phyloP scores from a whole-genome alignment of 164 flowering plant species.

The Annona cherimola region DNA sequence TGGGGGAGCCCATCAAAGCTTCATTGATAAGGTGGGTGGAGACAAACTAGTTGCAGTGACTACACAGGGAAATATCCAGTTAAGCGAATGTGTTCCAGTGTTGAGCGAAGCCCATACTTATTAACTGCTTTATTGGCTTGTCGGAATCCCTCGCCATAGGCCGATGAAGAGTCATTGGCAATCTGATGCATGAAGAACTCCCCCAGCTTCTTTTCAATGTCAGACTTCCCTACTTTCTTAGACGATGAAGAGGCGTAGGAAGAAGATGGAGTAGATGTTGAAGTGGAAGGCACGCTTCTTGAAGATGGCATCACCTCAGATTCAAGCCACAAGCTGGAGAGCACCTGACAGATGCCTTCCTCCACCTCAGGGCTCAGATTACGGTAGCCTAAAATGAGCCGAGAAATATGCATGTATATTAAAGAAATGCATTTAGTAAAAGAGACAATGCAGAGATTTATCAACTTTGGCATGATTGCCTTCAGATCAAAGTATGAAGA shows the following conservation, averaged over 20 bases:
- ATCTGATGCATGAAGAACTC: conserved; percentile 91
- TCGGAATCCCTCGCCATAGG: conserved; percentile 87
- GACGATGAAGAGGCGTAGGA: conserved; percentile 38
- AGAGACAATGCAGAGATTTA: too few relatives aligned
- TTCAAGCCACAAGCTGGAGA: conserved; percentile 95
- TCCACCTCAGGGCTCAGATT: conserved; percentile 80
- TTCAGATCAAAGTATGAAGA: too few relatives aligned
- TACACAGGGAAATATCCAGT: conserved; percentile 65
- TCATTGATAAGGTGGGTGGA: conserved; percentile 10
- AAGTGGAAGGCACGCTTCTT: conserved; percentile 53
- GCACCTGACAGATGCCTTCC: conserved; percentile 93
- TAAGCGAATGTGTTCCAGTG: conserved; percentile 69
- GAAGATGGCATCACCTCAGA: conserved; percentile 70
- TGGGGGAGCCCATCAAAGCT: conserved; percentile 26
- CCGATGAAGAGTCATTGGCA: conserved; percentile 75
- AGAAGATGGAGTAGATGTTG: conserved; percentile 46
- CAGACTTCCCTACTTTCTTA: conserved; percentile 70
- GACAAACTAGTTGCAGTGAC: not conserved
- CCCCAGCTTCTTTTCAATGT: conserved; percentile 64
- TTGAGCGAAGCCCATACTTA: conserved; percentile 70
- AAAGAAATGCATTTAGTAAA: not conserved
- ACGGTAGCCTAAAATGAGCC: conserved; percentile 53
- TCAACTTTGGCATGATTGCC: too few relatives aligned
- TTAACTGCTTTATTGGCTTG: conserved; percentile 79
- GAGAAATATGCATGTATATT: not conserved